Base-by-base conservation (phyloP, 164 flowering plant genomes). In the Brasenia schreberi region DNA sequence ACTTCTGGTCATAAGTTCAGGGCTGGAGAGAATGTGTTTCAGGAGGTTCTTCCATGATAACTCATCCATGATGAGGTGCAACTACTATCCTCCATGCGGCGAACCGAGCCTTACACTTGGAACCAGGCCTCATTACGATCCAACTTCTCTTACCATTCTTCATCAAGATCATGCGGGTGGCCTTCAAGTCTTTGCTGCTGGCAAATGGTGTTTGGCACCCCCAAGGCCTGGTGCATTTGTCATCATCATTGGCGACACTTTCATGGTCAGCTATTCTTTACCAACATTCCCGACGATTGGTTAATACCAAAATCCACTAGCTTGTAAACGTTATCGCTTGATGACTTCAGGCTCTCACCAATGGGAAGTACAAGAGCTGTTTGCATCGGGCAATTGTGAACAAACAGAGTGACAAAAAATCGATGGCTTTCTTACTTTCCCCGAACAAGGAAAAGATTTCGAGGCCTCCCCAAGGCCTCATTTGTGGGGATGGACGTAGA, bases 1-100 rank as follows among this genome's bases (percentile, higher is more conserved):
- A 39, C 73, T 83, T 0, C 53, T 83, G 61, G 87, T 77, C 5
- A 72, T 81, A 3, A 80, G 87, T 68, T 67, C 81, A 60, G 85
- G 81, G 58, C 76, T 83, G 27, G 80, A 76, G 16, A 27, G 81
- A 19, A 0, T 5, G 11, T 68, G 74, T 14, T 83, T 66, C 43
- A 63, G 65, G 53, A 61, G 75, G 7, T 80, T 80, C 62, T 84
- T 74, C 65, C 17, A 65, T 18, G 67, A 65, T 39, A n/a, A 62
- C 39, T 56, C 19, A 45, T 59, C 63, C 39, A 66, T 66, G 33
- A 66, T 66, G 68, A 66, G 68, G 42, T 59, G 44, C 19, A 66
- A 66, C 45, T 66, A 66, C 27, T 66, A 66, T 23, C 68, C 68
- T 11, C 59, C 67, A 11, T 65, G 68, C 18, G 19, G 27, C 11